These are phyloP conservation scores for Rhododendron mucronatum DNA, from an alignment of 148 eudicot genomes.

Conservation along the genomic window DNA sequence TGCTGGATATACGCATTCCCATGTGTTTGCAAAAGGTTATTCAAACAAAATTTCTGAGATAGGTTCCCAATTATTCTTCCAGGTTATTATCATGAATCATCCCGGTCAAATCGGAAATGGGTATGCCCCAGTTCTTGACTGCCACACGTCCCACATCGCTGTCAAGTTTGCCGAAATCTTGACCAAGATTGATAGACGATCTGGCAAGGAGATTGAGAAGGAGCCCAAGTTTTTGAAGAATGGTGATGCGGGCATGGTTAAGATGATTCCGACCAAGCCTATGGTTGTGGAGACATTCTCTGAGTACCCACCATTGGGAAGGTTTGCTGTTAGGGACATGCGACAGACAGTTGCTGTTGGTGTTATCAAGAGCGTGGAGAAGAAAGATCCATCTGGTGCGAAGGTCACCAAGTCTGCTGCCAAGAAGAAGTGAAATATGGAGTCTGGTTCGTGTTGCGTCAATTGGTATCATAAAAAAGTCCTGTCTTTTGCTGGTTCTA, in stretches of 20 bases:
- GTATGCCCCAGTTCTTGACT: conserved; percentile 13
- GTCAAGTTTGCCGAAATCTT: conserved; percentile 7
- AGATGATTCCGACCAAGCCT: conserved; percentile 16
- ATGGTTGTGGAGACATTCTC: conserved; percentile 15
- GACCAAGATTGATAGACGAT: conserved; percentile 15
- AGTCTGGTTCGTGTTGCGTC: neutral
- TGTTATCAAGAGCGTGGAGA: conserved; percentile 9
- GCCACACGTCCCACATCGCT: conserved; percentile 15
- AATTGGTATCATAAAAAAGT: neutral
- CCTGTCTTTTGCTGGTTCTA: neutral
- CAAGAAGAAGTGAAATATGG: conserved; percentile 4
- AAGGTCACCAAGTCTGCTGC: conserved; percentile 15
- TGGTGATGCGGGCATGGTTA: conserved; percentile 9
- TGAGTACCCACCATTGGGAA: conserved; percentile 10
- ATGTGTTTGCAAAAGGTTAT: too few relatives aligned
- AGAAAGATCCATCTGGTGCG: conserved; percentile 12
- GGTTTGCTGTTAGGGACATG: conserved; percentile 18
- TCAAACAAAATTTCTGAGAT: neutral
- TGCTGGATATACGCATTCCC: neutral
- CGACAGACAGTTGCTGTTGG: conserved; percentile 17
- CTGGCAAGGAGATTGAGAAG: conserved; percentile 14
- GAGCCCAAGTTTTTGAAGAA: conserved; percentile 17
- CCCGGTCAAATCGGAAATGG: conserved; percentile 12
- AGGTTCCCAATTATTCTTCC: neutral
- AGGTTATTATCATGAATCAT: conserved; percentile 9